Evolutionary conservation across 225 moss, liverwort and hornwort species (phyloP).

Genomic region (Ulota crispa): DNA sequence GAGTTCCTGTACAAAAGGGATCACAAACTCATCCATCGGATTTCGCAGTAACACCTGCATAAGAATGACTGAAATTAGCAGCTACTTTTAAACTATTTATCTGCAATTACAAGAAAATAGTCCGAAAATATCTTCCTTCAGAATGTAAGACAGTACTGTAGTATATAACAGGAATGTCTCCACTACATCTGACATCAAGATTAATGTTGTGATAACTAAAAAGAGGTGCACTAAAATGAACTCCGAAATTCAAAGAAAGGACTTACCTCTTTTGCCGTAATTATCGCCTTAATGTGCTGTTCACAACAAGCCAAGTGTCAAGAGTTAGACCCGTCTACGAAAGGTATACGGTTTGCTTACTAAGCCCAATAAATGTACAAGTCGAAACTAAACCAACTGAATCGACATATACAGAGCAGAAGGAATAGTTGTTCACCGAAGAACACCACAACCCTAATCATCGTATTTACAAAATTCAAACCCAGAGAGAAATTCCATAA

Average conservation of each 20-base stretch:
- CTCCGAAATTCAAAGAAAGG: slow-evolving; percentile 5
- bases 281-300: slow-evolving; percentile 99
- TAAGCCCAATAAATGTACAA: not conserved
- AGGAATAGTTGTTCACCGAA: not conserved
- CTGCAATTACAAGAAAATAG: not conserved
- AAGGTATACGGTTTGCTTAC: not conserved
- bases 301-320: slow-evolving; percentile 32
- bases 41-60: slow-evolving; percentile 93
- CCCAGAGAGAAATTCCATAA: not conserved
- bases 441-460: slow-evolving; percentile 3
- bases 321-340: not conserved
- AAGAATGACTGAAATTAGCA: slow-evolving; percentile 23
- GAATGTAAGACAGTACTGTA: not conserved
- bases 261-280: slow-evolving; percentile 94
- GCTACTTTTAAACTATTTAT: not conserved
- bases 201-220: not conserved
- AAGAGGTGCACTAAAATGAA: slow-evolving; percentile 5
- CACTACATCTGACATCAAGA: not conserved
- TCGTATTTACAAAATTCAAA: not conserved
- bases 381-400: slow-evolving; percentile 11
- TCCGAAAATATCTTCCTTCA: not conserved
- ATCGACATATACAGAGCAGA: not conserved
- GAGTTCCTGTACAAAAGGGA: slow-evolving; percentile 90
- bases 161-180: not conserved
- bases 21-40: slow-evolving; percentile 78